Percentiles rank a stretch among this genome's conserved stretches.
phyloP scores from a whole-genome alignment of 2,329 filamentous ascomycete species.

The Paradendryphiella salina region DNA sequence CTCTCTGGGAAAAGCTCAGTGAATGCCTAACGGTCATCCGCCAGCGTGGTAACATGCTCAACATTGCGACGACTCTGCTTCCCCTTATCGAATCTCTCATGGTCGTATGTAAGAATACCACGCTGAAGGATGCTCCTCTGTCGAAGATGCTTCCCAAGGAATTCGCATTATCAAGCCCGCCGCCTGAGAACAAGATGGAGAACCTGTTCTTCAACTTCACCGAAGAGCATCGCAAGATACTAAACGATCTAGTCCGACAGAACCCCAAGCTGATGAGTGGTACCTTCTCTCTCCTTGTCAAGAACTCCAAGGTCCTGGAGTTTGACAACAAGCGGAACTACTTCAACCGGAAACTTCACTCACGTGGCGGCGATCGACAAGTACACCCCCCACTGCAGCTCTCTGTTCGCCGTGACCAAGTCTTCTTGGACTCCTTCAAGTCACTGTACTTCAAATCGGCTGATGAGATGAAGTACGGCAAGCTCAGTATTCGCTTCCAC shows the following conservation, averaged over 20 bases:
- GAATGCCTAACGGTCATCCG: conserved; percentile 85
- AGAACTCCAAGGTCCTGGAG: conserved; percentile 97
- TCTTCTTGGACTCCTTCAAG: conserved; percentile 98
- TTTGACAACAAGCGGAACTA: conserved; percentile 99
- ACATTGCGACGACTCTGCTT: conserved; percentile 91
- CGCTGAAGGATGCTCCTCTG: conserved; percentile 67
- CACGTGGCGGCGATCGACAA: conserved; percentile 66
- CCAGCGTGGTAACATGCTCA: conserved; percentile 91
- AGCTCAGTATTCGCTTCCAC: conserved; percentile 95
- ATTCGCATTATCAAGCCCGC: conserved; percentile 72
- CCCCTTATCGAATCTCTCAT: conserved; percentile 95
- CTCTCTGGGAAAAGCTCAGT: conserved; percentile 90
- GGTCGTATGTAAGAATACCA: conserved; percentile 99
- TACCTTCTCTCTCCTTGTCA: conserved; percentile 91
- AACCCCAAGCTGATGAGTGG: conserved; percentile 99
- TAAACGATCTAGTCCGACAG: conserved; percentile 95
- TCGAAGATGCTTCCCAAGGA: conserved; percentile 59
- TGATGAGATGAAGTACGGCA: conserved; percentile 98
- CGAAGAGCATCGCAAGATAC: conserved; percentile 93
- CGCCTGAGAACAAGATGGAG: conserved; percentile 80
- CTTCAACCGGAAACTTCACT: conserved; percentile 92
- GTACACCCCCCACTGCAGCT: conserved; percentile 80
- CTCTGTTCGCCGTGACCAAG: conserved; percentile 86
- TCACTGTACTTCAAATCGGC: conserved; percentile 96
- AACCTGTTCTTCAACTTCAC: conserved; percentile 96